Base-by-base conservation (phyloP, 1,284 basidiomycete species). In the Papiliotrema flavescens region DNA sequence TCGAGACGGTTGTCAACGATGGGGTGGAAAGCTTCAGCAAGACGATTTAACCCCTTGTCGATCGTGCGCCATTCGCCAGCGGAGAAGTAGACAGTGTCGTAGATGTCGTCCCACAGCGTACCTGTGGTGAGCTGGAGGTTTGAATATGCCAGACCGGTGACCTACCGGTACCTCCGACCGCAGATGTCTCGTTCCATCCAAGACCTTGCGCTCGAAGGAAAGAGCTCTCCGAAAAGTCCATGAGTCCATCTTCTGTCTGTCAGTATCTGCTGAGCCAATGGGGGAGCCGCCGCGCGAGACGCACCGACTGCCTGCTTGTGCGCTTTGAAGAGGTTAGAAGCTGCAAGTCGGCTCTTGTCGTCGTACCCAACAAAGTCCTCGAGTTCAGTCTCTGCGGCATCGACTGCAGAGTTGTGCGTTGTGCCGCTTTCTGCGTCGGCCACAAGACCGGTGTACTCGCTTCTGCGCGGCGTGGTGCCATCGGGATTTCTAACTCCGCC, bases 241-340 rank as follows among this genome's bases (percentile, higher is more conserved):
- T 49, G 4, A 61, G 35, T 14, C 60, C 60, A 17, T 58, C 60
- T 51, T 58, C 60, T 61, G 48, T 8, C 2, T 19, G 26, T 45
- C 14, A 40, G 40, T 11, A 14, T 41, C 9, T 14, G 8, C 36
- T 20, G 14, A 22, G 17, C 15, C 3, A 17, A 19, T 32, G 5
- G 28, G 28, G 28, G 6, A 32, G 6, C 6, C 6, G 5, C 6
- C 5, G 28, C 28, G 5, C 28, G 22, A 8, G 14, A 52, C 60
- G 51, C 5, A 61, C 60, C 60, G 23, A 61, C 56, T 15, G 56
- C 60, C 35, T 55, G 51, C 46, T 62, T 61, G 50, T 64, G 62
- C 13, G 62, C 62, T 39, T 62, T 61, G 58, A 61, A 65, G 23
- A 65, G 52, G 43, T 65, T 65, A 19, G 49, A 52, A 0, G 63